Evolutionary conservation across 495 filamentous ascomycete genomes (phyloP).

Genomic region (Lentithecium fluviatile): DNA sequence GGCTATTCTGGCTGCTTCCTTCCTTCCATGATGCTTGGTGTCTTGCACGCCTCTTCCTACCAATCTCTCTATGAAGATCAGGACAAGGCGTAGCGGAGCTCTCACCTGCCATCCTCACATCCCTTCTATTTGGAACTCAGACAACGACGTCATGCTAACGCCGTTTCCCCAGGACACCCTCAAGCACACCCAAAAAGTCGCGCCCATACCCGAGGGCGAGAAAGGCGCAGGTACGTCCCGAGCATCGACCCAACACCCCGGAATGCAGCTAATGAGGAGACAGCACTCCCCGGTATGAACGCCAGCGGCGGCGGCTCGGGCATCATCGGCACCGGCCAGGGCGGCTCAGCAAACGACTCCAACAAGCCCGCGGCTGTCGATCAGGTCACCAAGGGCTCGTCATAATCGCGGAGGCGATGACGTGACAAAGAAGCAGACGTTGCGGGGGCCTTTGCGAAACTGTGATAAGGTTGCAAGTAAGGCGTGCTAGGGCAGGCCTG

Average conservation of each 20-base stretch:
- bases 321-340: conserved; percentile 2
- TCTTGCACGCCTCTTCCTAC: no score
- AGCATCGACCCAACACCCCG: no score
- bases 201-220: conserved; percentile 18
- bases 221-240: conserved; percentile 13
- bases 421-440: no score
- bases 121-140: background rate
- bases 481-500: no score
- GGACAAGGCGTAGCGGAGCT: no score
- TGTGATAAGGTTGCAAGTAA: no score
- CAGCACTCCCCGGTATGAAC: conserved; percentile 25
- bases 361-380: conserved; percentile 15
- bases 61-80: no score
- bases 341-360: conserved; percentile 3
- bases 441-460: no score
- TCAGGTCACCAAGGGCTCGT: conserved; percentile 5
- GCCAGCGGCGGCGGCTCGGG: conserved; percentile 26
- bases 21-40: no score
- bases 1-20: no score
- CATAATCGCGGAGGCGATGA: background rate
- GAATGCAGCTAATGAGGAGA: background rate
- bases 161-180: conserved; percentile 13
- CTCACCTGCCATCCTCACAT: no score
- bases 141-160: background rate
- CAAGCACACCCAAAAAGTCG: conserved; percentile 23